Base-by-base conservation (phyloP, 495 filamentous ascomycete genomes). In the Chaetomium tenue region DNA sequence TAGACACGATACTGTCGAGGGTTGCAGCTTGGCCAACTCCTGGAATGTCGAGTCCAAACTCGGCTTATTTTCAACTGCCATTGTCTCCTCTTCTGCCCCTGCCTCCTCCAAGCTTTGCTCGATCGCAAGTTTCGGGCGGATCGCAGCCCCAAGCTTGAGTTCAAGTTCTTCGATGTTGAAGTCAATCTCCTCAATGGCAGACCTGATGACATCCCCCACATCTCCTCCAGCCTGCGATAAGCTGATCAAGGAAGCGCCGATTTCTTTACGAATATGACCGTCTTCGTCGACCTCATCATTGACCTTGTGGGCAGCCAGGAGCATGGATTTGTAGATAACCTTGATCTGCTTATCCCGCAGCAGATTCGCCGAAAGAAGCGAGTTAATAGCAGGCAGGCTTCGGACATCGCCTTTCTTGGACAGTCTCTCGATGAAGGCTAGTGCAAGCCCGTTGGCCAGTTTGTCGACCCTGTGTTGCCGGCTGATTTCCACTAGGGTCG, bases 101-200 rank as follows among this genome's bases (percentile, higher is more conserved):
- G 79, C 76, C 71, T 86, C 84, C 66, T 85, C 81, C 30, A 77
- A 68, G 9, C 74, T 65, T 11, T 69, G 51, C 33, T 69, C 71
- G 37, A 75, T 67, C 13, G 68, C 68, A 59, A 71, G 72, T 64
- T 57, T 78, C 57, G 71, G 84, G 66, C 76, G 84, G 51, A 92
- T 83, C 20, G 85, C 76, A 12, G 86, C 87, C 33, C 89, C 86
- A 16, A 95, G 78, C 63, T 82, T 88, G 70, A 88, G 77, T 70
- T 93, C 90, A 12, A 93, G 77, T 44, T 84, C 82, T 60, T 87
- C 82, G 33, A 91, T 78, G 63, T 91, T 85, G 56, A 90, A 74
- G 11, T 86, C 79, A 1, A 84, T 82, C 40, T 86, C 85, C 12
- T 82, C 76, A 60, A 93, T 75, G 12, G 84, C 76, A 50, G 79